Percentiles rank a stretch among this genome's conserved stretches.
Conservation (phyloP, 2,329 filamentous ascomycete genomes). For the Venturia nashicola region DNA sequence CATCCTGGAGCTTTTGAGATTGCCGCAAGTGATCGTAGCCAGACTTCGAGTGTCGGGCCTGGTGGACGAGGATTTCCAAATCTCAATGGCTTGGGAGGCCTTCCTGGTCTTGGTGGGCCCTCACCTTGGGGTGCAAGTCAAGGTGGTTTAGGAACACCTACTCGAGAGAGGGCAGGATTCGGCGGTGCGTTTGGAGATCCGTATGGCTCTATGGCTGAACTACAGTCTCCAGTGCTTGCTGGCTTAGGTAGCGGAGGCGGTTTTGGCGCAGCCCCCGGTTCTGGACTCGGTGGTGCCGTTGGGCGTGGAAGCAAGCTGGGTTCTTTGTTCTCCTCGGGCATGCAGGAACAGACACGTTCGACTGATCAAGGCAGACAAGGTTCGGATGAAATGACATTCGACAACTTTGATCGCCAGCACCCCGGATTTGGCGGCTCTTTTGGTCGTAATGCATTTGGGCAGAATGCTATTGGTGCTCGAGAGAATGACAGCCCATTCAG, state of each 20-base stretch:
- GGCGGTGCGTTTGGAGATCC: slow-evolving; percentile 45
- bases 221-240: slow-evolving; percentile 62
- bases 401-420: slow-evolving; percentile 22
- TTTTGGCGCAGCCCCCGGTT: slow-evolving; percentile 49
- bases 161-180: slow-evolving; percentile 38
- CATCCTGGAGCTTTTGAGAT: slow-evolving; percentile 31
- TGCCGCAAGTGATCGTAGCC: slow-evolving; percentile 77
- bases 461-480: slow-evolving; percentile 20
- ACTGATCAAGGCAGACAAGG: slow-evolving; percentile 30
- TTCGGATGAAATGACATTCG: slow-evolving; percentile 45
- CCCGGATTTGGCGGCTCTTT: slow-evolving; percentile 49
- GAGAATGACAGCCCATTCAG: slow-evolving; percentile 30
- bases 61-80: slow-evolving; percentile 52
- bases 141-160: slow-evolving; percentile 63
- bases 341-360: slow-evolving; percentile 81
- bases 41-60: slow-evolving; percentile 77
- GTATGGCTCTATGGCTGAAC: slow-evolving; percentile 64
- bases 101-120: slow-evolving; percentile 43
- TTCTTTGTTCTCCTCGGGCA: slow-evolving; percentile 73
- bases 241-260: slow-evolving; percentile 48
- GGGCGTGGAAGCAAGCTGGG: slow-evolving; percentile 72
- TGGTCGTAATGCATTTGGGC: slow-evolving; percentile 46
- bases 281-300: slow-evolving; percentile 46
- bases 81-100: slow-evolving; percentile 46
- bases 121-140: slow-evolving; percentile 53